Percentiles rank a stretch among this genome's conserved stretches.
These are phyloP conservation scores for Gossypium trilobum DNA, from an alignment of 441 rosid species.

Conservation along the genomic window DNA sequence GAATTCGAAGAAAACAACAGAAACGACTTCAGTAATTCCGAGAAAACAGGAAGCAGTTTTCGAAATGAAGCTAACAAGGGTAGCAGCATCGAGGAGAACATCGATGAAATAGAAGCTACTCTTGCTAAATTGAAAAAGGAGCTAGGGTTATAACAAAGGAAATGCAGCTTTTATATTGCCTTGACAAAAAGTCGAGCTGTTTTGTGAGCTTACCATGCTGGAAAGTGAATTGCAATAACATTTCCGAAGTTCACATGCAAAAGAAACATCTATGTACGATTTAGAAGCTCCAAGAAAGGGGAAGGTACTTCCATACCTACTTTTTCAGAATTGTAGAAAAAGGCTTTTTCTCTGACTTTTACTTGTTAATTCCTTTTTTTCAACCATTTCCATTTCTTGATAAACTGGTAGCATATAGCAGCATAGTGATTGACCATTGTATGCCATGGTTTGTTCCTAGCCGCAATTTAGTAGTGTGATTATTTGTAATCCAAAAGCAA, in stretches of 20 bases:
- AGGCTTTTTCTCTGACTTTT: neutral
- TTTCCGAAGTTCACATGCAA: too few species aligned
- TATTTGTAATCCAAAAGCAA: neutral
- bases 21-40: conserved; percentile 19
- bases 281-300: neutral
- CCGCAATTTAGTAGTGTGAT: neutral
- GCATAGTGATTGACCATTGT: neutral
- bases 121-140: conserved; percentile 78
- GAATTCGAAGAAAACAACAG: conserved; percentile 27
- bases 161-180: neutral
- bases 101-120: conserved; percentile 85
- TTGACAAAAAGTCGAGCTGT: neutral
- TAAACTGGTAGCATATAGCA: neutral
- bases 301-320: neutral
- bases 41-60: conserved; percentile 24
- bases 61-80: conserved; percentile 29
- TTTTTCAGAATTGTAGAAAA: neutral
- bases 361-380: neutral
- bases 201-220: neutral
- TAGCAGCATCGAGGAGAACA: conserved; percentile 57
- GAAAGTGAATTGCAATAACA: too few species aligned
- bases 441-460: neutral
- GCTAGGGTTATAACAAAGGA: conserved; percentile 51
- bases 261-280: neutral
- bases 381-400: neutral